Evolutionary conservation across 495 filamentous ascomycete species (phyloP), one percentile per base, ranked within the genome.

Genomic region (Talaromyces proteolyticus): DNA sequence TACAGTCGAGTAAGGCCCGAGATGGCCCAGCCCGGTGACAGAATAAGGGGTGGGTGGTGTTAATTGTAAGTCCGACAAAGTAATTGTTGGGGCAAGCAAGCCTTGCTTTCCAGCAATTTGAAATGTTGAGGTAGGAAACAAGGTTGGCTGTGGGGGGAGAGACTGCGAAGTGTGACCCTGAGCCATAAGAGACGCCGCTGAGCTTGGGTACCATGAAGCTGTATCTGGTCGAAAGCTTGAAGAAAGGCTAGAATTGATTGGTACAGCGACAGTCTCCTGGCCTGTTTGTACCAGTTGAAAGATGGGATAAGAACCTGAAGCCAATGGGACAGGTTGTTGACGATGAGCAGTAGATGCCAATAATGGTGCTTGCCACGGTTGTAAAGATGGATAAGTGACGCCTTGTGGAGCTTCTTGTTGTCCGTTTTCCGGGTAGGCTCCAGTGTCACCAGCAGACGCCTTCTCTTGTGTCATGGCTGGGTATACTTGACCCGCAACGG

Each of bases 311-410:
- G 38, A 24, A 25, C 36, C 37, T 21, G 34, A 36, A 6, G 17
- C 18, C 34, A 17, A 29, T 41, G 47, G 7, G 8, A 49, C 6
- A 14, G 29, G 47, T 23, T 49, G 47, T 21, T 39, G 47, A 17
- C 36, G 34, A 22, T 49, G 40, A 34, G 38, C 19, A 17, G 39
- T 21, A 20, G 47, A 25, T 12, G 19, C 34, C 37, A 49, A 21
- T 17, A 49, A 17, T 49, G 47, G 47, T 39, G 19, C 47, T 41
- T 41, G 47, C n/a, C 37, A 14, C 24, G n/a, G 47, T 19, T 49
- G 46, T 34, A 49, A 25, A 6, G 34, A 22, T 24, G 46, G 46
- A 41, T 49, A 49, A 4, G 38, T 20, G 16, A 40, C 8, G 22
- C 24, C 20, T 19, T 26, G 46, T 10, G 11, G 22, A 19, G 3